Evolutionary conservation across 305 asterid species (phyloP), one percentile per base, ranked within the genome.

Genomic region (Fraxinus floribunda): DNA sequence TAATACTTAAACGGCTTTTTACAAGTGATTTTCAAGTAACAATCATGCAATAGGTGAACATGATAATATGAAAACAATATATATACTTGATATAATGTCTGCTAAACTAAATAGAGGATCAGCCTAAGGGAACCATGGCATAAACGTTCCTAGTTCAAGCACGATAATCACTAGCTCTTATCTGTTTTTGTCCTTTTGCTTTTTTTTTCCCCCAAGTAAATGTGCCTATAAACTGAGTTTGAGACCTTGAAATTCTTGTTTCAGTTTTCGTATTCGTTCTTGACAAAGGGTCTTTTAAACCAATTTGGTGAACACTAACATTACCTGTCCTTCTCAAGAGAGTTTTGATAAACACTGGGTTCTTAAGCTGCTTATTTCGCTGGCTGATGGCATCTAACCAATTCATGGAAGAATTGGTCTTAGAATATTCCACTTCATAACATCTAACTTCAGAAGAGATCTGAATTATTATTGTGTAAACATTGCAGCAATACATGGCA

Each of bases 401-500:
- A 62, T 15, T 62, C 16, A 24, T 20, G 71, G 71, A 60, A 62
- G 30, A 49, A 52, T 52, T 52, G 62, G 22, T 52, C 62, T 15
- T 52, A 16, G 62, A 52, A 52, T 52, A 52, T 16, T 4, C 7
- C 20, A 44, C 22, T 16, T 52, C 18, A 16, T 52, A 46, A 46
- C 57, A 15, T 49, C 60, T 49, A 16, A 15, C 60, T 15, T 15
- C 20, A 13, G 60, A 49, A 15, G 3, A 20, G 15, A 15, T 70
- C 41, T 29, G 39, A 70, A 30, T 30, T 1, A 70, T 24, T 66
- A 66, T 2, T 62, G 15, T 9, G 32, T 66, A 29, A 46, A 44
- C 85, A 71, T 39, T 86, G 86, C 86, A 92, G 99, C 97, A 89
- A 89, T 95, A 95, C 88, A 93, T 90, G 99, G 99, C 97, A 8